These are phyloP conservation scores for Aspergillus spinulosporus DNA, from an alignment of 2,329 filamentous ascomycete species.

Conservation along the genomic window DNA sequence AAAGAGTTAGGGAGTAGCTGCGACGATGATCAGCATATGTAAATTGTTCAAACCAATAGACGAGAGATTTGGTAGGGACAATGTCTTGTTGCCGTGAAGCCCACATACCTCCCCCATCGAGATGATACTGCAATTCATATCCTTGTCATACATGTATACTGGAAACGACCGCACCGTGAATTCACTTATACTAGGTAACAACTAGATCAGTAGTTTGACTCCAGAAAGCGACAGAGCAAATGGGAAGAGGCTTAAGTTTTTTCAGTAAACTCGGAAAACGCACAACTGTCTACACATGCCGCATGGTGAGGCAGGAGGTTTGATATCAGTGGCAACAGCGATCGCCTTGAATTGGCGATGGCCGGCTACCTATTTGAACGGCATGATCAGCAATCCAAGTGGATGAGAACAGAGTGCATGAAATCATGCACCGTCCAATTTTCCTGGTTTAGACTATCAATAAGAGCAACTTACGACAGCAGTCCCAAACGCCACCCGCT, in stretches of 20 bases:
- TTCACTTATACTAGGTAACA: conserved; percentile 61
- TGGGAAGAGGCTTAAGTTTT: too few relatives aligned
- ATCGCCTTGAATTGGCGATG: conserved; percentile 69
- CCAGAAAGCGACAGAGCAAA: background rate
- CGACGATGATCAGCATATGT: conserved; percentile 6
- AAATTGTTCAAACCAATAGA: background rate
- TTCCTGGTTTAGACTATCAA: too few relatives aligned
- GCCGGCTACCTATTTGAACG: conserved; percentile 41
- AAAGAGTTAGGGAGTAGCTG: conserved; percentile 69
- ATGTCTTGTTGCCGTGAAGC: too few relatives aligned
- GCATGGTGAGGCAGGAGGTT: conserved; percentile 69
- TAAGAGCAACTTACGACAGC: conserved; percentile 60
- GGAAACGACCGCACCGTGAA: conserved; percentile 70
- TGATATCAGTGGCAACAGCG: conserved; percentile 79
- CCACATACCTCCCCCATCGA: conserved; percentile 42
- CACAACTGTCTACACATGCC: conserved; percentile 96
- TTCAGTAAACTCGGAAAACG: conserved; percentile 11
- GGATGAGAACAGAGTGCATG: background rate
- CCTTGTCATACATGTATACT: conserved; percentile 89
- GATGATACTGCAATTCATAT: conserved; percentile 58
- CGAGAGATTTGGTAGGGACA: background rate
- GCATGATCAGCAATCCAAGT: background rate
- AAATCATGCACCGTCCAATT: background rate
- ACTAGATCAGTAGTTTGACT: background rate
- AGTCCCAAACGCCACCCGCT: conserved; percentile 82